Conservation (phyloP, 768 basidiomycete species). For the Lactifluus volemus region DNA sequence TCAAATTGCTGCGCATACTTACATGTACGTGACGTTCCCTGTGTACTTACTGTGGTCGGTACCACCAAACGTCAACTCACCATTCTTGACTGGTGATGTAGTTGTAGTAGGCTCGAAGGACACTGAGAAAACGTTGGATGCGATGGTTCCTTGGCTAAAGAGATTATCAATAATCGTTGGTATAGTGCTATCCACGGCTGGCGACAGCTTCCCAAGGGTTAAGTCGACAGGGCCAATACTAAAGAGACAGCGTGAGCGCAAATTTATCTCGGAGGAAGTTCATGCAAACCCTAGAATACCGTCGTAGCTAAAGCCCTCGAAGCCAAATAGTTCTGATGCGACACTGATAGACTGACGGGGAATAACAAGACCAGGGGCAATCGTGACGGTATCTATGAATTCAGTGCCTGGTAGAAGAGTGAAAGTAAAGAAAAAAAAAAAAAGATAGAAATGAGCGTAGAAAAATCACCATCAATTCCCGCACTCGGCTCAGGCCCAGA, state of each 20-base stretch:
- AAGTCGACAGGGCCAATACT: constrained; percentile 56
- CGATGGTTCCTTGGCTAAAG: constrained; percentile 12
- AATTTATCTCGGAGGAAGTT: neutral
- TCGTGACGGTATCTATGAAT: constrained; percentile 43
- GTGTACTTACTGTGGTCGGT: no score
- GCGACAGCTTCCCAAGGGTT: constrained; percentile 35
- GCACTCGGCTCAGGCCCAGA: constrained; percentile 30
- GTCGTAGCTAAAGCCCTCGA: constrained; percentile 35
- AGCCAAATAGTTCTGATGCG: constrained; percentile 36
- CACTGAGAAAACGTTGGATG: constrained; percentile 21
- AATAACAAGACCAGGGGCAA: constrained; percentile 43
- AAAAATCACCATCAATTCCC: neutral
- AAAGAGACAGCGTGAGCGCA: neutral
- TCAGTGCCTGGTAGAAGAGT: constrained; percentile 19
- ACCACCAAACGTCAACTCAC: no score
- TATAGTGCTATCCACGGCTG: constrained; percentile 23
- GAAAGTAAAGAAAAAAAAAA: neutral
- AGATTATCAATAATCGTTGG: constrained; percentile 46
- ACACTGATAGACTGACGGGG: constrained; percentile 56
- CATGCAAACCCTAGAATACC: constrained; percentile 52
- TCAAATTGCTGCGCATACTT: no score
- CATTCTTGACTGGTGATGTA: no score
- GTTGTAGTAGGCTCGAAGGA: no score
- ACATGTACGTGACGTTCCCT: no score
- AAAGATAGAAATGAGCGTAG: no score